These are phyloP conservation scores for Botryotinia narcissicola DNA, from an alignment of 2,329 filamentous ascomycete genomes.

Conservation along the genomic window DNA sequence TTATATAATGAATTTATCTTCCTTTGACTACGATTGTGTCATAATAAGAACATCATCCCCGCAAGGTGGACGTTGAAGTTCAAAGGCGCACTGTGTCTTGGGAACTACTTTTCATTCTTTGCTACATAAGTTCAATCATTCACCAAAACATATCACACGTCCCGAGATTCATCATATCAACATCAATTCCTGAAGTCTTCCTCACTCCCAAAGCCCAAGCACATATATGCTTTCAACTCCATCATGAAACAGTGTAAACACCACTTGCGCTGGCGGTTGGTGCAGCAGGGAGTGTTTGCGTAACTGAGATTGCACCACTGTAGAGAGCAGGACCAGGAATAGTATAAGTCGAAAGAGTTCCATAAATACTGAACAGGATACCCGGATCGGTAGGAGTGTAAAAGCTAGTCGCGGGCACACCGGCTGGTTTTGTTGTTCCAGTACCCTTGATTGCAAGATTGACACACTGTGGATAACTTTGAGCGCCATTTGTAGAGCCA, in stretches of 20 bases:
- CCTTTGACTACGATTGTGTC: neutral
- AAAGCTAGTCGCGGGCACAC: constrained; percentile 42
- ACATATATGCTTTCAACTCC: neutral
- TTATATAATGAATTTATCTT: neutral
- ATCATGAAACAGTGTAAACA: constrained; percentile 23
- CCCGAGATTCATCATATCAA: neutral
- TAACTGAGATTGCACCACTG: constrained; percentile 25
- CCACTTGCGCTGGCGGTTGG: constrained; percentile 29
- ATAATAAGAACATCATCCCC: neutral
- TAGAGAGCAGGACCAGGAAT: constrained; percentile 41
- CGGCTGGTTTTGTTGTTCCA: constrained; percentile 42
- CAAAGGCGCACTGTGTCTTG: neutral
- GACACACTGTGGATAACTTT: constrained; percentile 52
- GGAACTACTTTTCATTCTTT: neutral
- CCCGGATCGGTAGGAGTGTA: constrained; percentile 45
- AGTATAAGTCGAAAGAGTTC: constrained; percentile 35
- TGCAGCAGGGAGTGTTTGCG: constrained; percentile 27
- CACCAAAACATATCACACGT: neutral
- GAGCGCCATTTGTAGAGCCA: constrained; percentile 43
- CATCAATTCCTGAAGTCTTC: too few species aligned
- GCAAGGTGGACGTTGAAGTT: neutral
- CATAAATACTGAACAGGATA: constrained; percentile 44
- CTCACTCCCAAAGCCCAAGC: neutral
- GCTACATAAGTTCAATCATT: neutral
- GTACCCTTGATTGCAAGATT: constrained; percentile 48